Evolutionary conservation across 148 eudicot species (phyloP), one percentile per base, ranked within the genome.

Genomic region (Pouteria glomerata): DNA sequence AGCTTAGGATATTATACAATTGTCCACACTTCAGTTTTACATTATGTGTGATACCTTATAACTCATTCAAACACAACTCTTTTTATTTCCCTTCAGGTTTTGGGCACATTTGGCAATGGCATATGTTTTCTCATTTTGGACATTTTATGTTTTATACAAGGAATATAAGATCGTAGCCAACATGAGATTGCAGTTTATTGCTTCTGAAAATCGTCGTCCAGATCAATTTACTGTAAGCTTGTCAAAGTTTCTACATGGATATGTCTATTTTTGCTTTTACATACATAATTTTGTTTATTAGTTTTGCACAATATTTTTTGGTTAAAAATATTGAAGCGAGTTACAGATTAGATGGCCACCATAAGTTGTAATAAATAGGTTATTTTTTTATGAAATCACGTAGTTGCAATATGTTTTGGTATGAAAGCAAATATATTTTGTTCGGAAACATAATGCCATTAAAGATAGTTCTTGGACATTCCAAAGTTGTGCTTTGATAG

Each of bases 81-180:
- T 18, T 34, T 47, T 63, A 47, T 60, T 73, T 65, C 24, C 57
- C 26, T 63, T 57, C 89, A 95, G 99, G 88, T 88, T 92, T 70
- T 82, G 87, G 88, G 97, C 88, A 30, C 99, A 95, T 81, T 44
- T 95, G 66, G 76, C 39, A 48, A 85, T 90, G 86, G 91, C 96
- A 1, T 95, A 95, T 78, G 79, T 82, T 31, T 83, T 81, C 68
- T 76, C 99, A 63, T 86, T 91, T 73, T 95, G 99, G 99, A 84
- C 92, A 39, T 87, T 77, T 41, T 92, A 84, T 82, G 75, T 82
- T 68, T 84, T 95, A 61, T 90, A 85, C 79, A 82, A 82, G 74
- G 99, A 95, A 70, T 95, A 95, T 74, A 74, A 84, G 77, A 92
- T 84, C n/a, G 68, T 90, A 51, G 79, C 84, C 37, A 69, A 73